These are phyloP conservation scores for Opeltia flavorubescens DNA, from an alignment of 495 filamentous ascomycete species.

Conservation along the genomic window DNA sequence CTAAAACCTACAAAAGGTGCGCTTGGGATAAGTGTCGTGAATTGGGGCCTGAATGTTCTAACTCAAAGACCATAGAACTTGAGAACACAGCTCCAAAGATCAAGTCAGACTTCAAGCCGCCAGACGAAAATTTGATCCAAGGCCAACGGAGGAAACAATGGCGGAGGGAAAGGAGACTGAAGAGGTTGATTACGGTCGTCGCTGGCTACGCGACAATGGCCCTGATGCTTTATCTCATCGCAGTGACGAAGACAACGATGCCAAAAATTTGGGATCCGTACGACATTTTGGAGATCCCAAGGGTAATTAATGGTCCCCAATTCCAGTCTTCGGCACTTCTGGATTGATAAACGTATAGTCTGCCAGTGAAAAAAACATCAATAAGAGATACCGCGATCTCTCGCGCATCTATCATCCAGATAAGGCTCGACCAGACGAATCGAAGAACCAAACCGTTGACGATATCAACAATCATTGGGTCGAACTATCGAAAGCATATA, in stretches of 20 bases:
- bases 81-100: constrained; percentile 56
- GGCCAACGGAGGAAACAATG: constrained; percentile 74
- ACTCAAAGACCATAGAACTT: constrained; percentile 29
- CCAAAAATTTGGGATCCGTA: constrained; percentile 92
- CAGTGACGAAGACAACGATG: constrained; percentile 54
- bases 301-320: constrained; percentile 34
- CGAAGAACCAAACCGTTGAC: constrained; percentile 82
- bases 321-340: neutral
- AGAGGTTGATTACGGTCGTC: constrained; percentile 64
- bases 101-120: constrained; percentile 62
- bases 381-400: constrained; percentile 70
- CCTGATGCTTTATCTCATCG: constrained; percentile 84
- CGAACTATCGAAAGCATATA: constrained; percentile 92
- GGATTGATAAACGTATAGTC: constrained; percentile 33
- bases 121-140: constrained; percentile 73
- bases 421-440: constrained; percentile 66
- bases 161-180: constrained; percentile 77
- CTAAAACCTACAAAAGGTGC: constrained; percentile 62
- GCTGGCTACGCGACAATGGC: constrained; percentile 74
- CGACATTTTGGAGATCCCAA: constrained; percentile 74
- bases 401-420: constrained; percentile 85
- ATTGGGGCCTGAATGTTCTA: neutral
- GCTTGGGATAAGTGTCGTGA: constrained; percentile 13
- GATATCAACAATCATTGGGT: constrained; percentile 76
- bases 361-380: constrained; percentile 78